Percentiles rank a stretch among this genome's conserved stretches.
Conservation (phyloP, 116 monocot species). For the Trichopus zeylanicus region DNA sequence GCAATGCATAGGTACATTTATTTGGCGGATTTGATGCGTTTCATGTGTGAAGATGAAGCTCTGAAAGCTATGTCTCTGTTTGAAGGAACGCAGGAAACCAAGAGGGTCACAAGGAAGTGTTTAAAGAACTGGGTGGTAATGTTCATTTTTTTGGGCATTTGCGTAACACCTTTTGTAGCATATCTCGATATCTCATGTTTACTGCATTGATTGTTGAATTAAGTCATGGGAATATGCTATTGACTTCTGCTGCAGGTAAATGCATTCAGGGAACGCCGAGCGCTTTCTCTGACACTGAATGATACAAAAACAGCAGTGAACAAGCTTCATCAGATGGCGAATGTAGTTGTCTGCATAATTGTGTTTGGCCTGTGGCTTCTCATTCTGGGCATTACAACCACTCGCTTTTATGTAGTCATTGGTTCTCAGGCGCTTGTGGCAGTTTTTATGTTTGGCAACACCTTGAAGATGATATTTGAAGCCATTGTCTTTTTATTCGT, state of each 20-base stretch:
- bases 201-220: background rate
- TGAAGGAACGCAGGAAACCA: slow-evolving; percentile 52
- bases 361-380: slow-evolving; percentile 68
- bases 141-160: background rate
- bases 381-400: slow-evolving; percentile 63
- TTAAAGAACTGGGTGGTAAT: slow-evolving; percentile 95
- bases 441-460: slow-evolving; percentile 86
- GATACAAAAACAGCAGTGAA: slow-evolving; percentile 99
- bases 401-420: slow-evolving; percentile 63
- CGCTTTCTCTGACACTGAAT: slow-evolving; percentile 69
- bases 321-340: slow-evolving; percentile 87
- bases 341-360: slow-evolving; percentile 54
- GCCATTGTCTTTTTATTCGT: slow-evolving; percentile 89
- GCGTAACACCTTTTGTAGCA: background rate
- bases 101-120: slow-evolving; percentile 45
- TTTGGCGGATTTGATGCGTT: slow-evolving; percentile 73
- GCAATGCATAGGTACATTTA: slow-evolving; percentile 54
- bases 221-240: background rate
- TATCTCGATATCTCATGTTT: too few species aligned
- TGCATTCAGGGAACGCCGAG: slow-evolving; percentile 84
- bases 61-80: slow-evolving; percentile 64
- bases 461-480: slow-evolving; percentile 77
- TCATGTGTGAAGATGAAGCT: slow-evolving; percentile 84
- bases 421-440: slow-evolving; percentile 76
- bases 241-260: slow-evolving; percentile 40